These are phyloP conservation scores for Pyrus communis DNA, from an alignment of 306 rosid genomes.

Conservation along the genomic window DNA sequence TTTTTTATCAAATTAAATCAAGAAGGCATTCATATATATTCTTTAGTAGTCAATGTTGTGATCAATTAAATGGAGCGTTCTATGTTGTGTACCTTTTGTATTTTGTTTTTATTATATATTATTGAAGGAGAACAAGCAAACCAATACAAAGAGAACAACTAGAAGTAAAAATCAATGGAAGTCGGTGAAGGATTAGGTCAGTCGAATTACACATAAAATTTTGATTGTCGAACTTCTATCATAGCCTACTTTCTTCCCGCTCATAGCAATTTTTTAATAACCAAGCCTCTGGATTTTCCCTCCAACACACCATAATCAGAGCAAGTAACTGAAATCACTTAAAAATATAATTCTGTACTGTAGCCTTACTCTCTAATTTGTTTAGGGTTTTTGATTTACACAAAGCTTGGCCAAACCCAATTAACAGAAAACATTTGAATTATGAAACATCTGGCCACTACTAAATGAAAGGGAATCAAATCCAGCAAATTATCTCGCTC, in stretches of 20 bases:
- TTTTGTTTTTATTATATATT: too few relatives aligned
- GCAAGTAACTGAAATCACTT: neutral
- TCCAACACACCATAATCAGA: neutral
- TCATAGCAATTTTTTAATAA: neutral
- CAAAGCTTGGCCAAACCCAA: neutral
- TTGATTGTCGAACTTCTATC: neutral
- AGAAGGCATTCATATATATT: neutral
- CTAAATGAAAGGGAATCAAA: neutral
- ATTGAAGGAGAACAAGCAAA: neutral
- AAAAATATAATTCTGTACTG: neutral
- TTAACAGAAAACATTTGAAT: neutral
- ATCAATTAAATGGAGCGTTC: neutral
- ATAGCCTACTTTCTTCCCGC: neutral
- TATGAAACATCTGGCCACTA: neutral
- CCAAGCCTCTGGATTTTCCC: neutral
- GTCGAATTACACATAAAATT: too few relatives aligned
- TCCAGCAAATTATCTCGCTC: neutral
- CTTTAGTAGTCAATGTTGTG: neutral
- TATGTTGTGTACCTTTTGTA: neutral
- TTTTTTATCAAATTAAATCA: neutral
- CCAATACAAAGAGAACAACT: neutral
- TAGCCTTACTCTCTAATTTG: neutral
- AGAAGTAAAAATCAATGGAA: neutral
- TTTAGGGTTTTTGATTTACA: constrained; percentile 4
- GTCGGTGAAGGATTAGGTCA: neutral